Evolutionary conservation across 495 filamentous ascomycete genomes (phyloP).

Genomic region (Annulohypoxylon stygium): DNA sequence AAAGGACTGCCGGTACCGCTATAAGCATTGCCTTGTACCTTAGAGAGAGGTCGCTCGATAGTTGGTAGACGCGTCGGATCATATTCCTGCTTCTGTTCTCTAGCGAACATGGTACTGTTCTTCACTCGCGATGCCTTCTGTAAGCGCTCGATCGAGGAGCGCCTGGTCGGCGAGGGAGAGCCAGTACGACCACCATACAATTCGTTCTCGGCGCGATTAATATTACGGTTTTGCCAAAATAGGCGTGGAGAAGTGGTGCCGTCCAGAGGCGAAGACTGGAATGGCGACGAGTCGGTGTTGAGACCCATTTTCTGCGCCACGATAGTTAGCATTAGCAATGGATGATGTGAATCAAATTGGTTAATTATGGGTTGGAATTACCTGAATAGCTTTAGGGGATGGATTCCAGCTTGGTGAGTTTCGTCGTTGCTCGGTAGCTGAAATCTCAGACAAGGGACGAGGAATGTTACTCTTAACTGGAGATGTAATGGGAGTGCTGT

Average conservation of each 20-base stretch:
- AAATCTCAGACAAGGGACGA: constrained; percentile 70
- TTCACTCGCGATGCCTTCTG: constrained; percentile 95
- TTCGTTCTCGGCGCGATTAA: constrained; percentile 76
- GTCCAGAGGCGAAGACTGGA: constrained; percentile 79
- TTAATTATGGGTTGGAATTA: constrained; percentile 3
- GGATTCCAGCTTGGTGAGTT: constrained; percentile 87
- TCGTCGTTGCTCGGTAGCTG: constrained; percentile 67
- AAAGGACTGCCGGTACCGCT: constrained; percentile 62
- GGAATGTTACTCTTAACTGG: constrained; percentile 63
- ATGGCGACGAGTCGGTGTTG: constrained; percentile 77
- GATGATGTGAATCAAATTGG: constrained; percentile 6
- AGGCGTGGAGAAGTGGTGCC: constrained; percentile 76
- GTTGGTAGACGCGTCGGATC: constrained; percentile 81
- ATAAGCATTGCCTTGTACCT: constrained; percentile 74
- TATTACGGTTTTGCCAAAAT: constrained; percentile 88
- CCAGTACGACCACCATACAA: constrained; percentile 69
- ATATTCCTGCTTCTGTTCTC: constrained; percentile 89
- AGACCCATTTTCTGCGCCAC: constrained; percentile 62
- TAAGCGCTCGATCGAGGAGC: constrained; percentile 91
- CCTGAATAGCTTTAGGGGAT: constrained; percentile 68
- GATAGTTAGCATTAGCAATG: constrained; percentile 51
- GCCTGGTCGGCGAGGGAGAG: constrained; percentile 76
- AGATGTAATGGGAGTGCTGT: constrained; percentile 57
- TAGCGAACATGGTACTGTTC: constrained; percentile 94
- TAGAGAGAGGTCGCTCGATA: constrained; percentile 82